Conservation (phyloP, 768 basidiomycete species). For the Kwoniella mangroviensis region DNA sequence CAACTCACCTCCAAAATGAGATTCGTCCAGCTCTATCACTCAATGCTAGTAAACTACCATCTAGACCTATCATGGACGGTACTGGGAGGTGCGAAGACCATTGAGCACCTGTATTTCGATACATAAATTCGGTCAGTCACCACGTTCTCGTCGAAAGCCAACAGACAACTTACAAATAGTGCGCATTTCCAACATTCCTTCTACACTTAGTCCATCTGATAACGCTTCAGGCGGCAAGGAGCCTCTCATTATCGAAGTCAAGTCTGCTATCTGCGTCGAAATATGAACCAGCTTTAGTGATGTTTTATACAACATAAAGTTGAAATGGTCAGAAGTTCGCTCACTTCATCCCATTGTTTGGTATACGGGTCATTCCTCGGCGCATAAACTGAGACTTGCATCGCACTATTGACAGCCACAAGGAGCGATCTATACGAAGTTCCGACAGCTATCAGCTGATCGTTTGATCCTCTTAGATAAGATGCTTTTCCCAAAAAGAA, state of each 20-base stretch:
- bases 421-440: constrained; percentile 38
- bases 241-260: constrained; percentile 19
- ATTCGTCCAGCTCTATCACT: constrained; percentile 37
- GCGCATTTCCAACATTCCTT: constrained; percentile 32
- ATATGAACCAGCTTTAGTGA: constrained; percentile 8
- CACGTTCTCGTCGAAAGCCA: too few relatives aligned
- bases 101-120: constrained; percentile 23
- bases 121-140: too few relatives aligned
- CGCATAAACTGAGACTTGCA: constrained; percentile 44
- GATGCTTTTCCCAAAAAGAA: not conserved
- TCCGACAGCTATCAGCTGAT: not conserved
- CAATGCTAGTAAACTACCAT: constrained; percentile 42
- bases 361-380: constrained; percentile 39
- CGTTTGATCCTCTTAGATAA: too few relatives aligned
- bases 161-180: constrained; percentile 25
- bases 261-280: constrained; percentile 21
- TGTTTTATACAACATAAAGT: not conserved
- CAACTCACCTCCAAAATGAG: constrained; percentile 41
- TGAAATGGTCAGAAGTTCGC: not conserved
- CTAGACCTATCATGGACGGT: constrained; percentile 22
- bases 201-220: not conserved
- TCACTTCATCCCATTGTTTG: constrained; percentile 46
- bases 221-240: not conserved
- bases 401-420: constrained; percentile 28
- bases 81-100: constrained; percentile 37